phyloP scores from a whole-genome alignment of 1,284 basidiomycete species.

The Marasmius sp. region DNA sequence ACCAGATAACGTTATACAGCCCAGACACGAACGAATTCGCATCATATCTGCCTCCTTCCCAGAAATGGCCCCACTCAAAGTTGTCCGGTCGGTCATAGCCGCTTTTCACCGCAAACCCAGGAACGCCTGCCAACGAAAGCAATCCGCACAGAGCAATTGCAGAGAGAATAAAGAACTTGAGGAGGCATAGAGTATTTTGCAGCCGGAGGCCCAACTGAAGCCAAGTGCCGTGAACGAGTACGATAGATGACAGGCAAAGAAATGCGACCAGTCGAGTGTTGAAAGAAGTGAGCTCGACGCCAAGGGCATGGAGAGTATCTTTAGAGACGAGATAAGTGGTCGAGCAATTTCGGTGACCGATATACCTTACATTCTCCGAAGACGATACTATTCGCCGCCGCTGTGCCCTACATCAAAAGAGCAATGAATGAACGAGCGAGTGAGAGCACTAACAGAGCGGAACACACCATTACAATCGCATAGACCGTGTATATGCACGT shows the following conservation, averaged over 20 bases:
- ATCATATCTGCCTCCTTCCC: constrained; percentile 49
- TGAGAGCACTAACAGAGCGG: constrained; percentile 12
- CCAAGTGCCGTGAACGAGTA: constrained; percentile 57
- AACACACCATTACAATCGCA: constrained; percentile 55
- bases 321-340: not conserved
- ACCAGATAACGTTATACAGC: constrained; percentile 71
- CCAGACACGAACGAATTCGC: constrained; percentile 59
- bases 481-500: constrained; percentile 64
- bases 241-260: constrained; percentile 53
- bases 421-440: constrained; percentile 19
- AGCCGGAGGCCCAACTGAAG: constrained; percentile 60
- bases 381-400: constrained; percentile 57
- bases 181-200: constrained; percentile 65
- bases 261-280: constrained; percentile 54
- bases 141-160: constrained; percentile 61
- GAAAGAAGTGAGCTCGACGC: constrained; percentile 41
- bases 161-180: constrained; percentile 62
- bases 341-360: not conserved
- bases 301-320: constrained; percentile 57
- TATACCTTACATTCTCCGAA: constrained; percentile 61
- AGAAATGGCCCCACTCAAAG: constrained; percentile 51
- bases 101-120: constrained; percentile 43
- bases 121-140: constrained; percentile 49
- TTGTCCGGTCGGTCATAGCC: constrained; percentile 49
- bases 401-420: constrained; percentile 42